Evolutionary conservation across 2,329 filamentous ascomycete genomes (phyloP).

Genomic region (Fusarium domesticum): DNA sequence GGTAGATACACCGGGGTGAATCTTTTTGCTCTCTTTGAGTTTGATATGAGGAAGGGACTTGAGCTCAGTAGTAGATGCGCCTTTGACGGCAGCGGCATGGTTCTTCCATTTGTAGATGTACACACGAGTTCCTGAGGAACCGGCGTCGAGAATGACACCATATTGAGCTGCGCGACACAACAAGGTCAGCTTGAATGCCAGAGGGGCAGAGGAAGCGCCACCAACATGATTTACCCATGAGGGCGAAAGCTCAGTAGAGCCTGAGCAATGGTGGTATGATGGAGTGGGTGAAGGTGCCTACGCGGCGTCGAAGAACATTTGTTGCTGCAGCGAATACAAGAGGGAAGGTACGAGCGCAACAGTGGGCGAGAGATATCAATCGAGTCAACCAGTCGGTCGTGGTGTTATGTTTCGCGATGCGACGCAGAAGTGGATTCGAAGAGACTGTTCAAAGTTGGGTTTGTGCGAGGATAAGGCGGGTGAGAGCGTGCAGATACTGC

Average conservation of each 20-base stretch:
- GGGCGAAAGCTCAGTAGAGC: slow-evolving; percentile 9
- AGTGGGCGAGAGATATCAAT: neutral
- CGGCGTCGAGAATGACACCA: slow-evolving; percentile 95
- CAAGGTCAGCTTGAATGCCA: slow-evolving; percentile 14
- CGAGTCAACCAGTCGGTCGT: neutral
- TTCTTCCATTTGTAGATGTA: slow-evolving; percentile 95
- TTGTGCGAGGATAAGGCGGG: slow-evolving; percentile 8
- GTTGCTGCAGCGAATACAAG: neutral
- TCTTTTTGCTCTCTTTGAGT: slow-evolving; percentile 89
- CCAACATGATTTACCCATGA: slow-evolving; percentile 40
- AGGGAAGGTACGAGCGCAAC: neutral
- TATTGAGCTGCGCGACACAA: slow-evolving; percentile 56
- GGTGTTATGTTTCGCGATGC: slow-evolving; percentile 13
- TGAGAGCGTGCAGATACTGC: slow-evolving; percentile 3
- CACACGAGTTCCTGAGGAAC: slow-evolving; percentile 92
- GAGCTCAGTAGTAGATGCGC: slow-evolving; percentile 42
- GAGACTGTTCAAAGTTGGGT: slow-evolving; percentile 9
- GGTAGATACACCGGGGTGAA: slow-evolving; percentile 86
- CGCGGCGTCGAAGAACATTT: neutral
- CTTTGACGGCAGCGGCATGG: slow-evolving; percentile 60
- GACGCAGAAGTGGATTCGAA: slow-evolving; percentile 5
- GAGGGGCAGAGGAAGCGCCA: slow-evolving; percentile 7
- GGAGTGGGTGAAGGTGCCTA: neutral
- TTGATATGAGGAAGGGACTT: slow-evolving; percentile 73
- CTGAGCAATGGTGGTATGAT: slow-evolving; percentile 1